Conservation (phyloP, 139 green algal genomes). For the Mesotaenium endlicherianum region DNA sequence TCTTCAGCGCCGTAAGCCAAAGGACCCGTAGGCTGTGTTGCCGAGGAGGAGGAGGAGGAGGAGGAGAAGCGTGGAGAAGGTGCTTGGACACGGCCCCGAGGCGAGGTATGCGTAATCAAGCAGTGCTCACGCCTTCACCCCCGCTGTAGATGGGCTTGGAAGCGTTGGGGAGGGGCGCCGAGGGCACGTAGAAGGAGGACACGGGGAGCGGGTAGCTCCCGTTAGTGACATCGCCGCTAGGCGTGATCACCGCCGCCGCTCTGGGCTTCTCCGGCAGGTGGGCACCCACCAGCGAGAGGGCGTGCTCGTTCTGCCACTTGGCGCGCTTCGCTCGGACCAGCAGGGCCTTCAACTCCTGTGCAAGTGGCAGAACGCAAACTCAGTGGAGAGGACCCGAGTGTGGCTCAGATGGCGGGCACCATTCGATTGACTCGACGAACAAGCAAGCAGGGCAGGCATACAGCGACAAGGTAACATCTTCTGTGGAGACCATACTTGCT, state of each 20-base stretch:
- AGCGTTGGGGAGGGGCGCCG: no score
- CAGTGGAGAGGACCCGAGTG: background rate
- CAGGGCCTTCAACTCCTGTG: background rate
- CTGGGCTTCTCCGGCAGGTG: background rate
- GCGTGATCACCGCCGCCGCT: background rate
- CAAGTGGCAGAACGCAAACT: background rate
- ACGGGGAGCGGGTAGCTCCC: no score
- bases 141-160: no score
- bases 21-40: no score
- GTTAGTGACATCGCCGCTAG: background rate
- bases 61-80: no score
- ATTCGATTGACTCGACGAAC: background rate
- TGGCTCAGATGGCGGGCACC: background rate
- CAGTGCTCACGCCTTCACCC: no score
- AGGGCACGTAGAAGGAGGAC: no score
- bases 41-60: no score
- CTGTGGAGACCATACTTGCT: no score
- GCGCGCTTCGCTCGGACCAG: background rate
- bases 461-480: background rate
- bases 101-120: no score
- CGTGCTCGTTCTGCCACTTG: background rate
- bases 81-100: no score
- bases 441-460: background rate
- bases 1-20: no score
- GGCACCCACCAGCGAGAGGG: background rate